phyloP scores from a whole-genome alignment of 1,284 basidiomycete species.

The Apiotrichum akiyoshidainum region DNA sequence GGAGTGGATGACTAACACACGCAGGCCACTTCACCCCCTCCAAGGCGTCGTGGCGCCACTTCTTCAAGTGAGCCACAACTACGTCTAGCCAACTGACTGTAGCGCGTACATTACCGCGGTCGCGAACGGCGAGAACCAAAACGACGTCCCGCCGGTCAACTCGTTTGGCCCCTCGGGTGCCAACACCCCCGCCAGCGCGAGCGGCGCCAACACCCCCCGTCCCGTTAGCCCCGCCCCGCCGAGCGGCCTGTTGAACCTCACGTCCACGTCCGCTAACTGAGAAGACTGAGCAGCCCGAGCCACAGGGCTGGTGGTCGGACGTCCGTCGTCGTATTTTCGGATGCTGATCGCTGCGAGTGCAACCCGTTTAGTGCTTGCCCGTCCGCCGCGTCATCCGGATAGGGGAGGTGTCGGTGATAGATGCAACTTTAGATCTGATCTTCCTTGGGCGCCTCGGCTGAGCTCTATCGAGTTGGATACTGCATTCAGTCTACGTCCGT shows the following conservation, averaged over 20 bases:
- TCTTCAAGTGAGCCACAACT: constrained; percentile 41
- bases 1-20: not conserved
- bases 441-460: too few species aligned
- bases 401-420: not conserved
- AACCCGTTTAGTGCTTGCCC: too few species aligned
- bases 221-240: constrained; percentile 5
- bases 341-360: too few species aligned
- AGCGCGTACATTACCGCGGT: constrained; percentile 50
- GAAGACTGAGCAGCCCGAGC: too few species aligned
- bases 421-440: not conserved
- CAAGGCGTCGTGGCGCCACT: constrained; percentile 50
- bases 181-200: constrained; percentile 24
- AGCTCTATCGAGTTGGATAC: too few species aligned
- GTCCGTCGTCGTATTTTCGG: too few species aligned
- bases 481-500: too few species aligned
- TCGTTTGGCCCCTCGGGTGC: constrained; percentile 37
- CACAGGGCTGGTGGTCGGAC: too few species aligned
- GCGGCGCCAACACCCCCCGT: constrained; percentile 16
- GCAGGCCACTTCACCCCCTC: constrained; percentile 47
- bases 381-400: too few species aligned
- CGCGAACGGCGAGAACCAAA: constrained; percentile 38
- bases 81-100: not conserved
- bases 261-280: not conserved
- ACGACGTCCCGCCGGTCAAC: constrained; percentile 39
- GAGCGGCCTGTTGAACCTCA: not conserved